Evolutionary conservation across 176 grass and related monocot genomes (phyloP).

Genomic region (Aegilops speltoides): DNA sequence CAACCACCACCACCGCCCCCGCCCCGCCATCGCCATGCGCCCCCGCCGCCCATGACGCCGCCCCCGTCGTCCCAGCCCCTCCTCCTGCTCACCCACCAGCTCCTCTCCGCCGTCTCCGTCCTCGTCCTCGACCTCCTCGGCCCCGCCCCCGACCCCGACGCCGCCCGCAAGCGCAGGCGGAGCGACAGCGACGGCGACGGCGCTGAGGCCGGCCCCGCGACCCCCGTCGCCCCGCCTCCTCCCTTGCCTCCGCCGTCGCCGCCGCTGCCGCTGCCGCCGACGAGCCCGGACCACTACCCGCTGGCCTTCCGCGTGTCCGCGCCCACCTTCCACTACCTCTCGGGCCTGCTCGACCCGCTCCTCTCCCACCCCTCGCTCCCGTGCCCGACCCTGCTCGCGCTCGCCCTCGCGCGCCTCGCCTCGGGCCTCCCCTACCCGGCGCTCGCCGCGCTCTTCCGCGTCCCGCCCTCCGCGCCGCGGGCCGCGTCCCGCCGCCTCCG

Average conservation of each 20-base stretch:
- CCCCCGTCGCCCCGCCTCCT: not conserved
- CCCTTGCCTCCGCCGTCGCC: not conserved
- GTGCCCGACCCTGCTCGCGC: slow-evolving; percentile 47
- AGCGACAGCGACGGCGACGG: not conserved
- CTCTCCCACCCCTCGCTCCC: slow-evolving; percentile 52
- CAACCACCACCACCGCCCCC: slow-evolving; percentile 40
- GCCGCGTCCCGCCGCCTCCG: slow-evolving; percentile 61
- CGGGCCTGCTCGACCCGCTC: slow-evolving; percentile 78
- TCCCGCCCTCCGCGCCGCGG: slow-evolving; percentile 50
- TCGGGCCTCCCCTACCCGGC: slow-evolving; percentile 50
- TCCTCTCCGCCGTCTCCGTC: slow-evolving; percentile 27
- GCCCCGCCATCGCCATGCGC: slow-evolving; percentile 40
- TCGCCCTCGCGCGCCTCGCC: slow-evolving; percentile 67
- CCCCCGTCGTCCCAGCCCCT: slow-evolving; percentile 14
- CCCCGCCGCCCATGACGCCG: slow-evolving; percentile 31
- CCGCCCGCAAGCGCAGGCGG: slow-evolving; percentile 44
- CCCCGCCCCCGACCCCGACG: not conserved
- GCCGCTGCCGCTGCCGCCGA: slow-evolving; percentile 9
- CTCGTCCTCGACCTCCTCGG: slow-evolving; percentile 36
- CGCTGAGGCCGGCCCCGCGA: not conserved
- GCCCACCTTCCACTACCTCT: slow-evolving; percentile 76
- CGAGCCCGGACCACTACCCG: slow-evolving; percentile 57
- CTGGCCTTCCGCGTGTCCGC: slow-evolving; percentile 67
- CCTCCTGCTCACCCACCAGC: slow-evolving; percentile 25
- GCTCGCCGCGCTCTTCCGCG: slow-evolving; percentile 51